Evolutionary conservation across 345 rosid genomes (phyloP), one percentile per base, ranked within the genome.

Genomic region (Aethionema arabicum): DNA sequence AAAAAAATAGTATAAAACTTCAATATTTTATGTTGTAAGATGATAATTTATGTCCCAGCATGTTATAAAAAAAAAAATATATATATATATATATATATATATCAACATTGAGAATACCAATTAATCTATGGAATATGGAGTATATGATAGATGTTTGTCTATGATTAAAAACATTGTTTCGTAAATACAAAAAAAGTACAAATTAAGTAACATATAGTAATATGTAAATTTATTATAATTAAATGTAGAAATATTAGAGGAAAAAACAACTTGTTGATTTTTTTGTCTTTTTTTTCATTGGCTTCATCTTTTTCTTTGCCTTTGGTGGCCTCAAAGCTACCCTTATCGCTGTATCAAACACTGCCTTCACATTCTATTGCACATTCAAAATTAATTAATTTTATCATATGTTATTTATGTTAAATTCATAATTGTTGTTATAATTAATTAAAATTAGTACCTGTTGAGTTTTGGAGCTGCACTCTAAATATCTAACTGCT

Each of bases 391-490:
- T 30, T 4, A 4, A 36, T 39, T 5, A 50, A n/a, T 11, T 46
- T 15, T 13, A 30, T 52, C 41, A 50, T 7, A 16, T 49, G 5
- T 11, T 31, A 7, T 21, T 21, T 21, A n/a, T 52, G 10, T 30
- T 35, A 44, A 52, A 2, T 14, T 12, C 15, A 3, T 52, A 40
- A 38, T 31, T 38, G 8, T 15, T 44, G 9, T 49, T 14, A 49
- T 41, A 8, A 32, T 7, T 7, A 12, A 33, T 7, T 7, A 35
- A 51, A 62, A 7, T 50, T 31, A 29, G 4, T 48, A 86, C 90
- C 95, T 83, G 84, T 59, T 85, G 95, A 61, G 95, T 87, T 77
- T 85, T 87, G 68, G 95, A 81, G 59, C 95, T 85, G 77, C 95
- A 87, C 39, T 87, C 95, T 4, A 83, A 56, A 70, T 87, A 87